Evolutionary conservation across 2,329 filamentous ascomycete genomes (phyloP).

Genomic region (Ophiocordyceps camponoti-floridani): DNA sequence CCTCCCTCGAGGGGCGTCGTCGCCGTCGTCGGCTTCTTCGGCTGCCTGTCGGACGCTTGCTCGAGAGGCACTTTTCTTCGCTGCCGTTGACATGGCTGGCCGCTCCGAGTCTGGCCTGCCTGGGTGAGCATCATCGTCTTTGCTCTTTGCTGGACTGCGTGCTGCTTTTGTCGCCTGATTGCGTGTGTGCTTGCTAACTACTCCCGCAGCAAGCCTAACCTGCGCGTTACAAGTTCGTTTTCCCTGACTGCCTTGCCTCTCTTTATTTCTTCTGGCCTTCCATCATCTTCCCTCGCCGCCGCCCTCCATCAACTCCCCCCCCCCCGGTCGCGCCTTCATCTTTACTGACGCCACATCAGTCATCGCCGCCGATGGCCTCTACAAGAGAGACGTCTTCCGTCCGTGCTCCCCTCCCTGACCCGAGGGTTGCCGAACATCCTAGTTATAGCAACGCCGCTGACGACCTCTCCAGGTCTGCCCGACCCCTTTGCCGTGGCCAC

Average conservation of each 20-base stretch:
- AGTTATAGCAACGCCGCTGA: conserved; percentile 1
- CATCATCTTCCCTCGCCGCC: background rate
- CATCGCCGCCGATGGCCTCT: conserved; percentile 94
- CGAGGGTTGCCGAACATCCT: background rate
- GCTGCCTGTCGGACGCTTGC: conserved; percentile 6
- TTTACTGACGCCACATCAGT: conserved; percentile 41
- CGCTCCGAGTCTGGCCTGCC: conserved; percentile 19
- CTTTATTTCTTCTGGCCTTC: background rate
- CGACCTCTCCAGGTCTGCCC: conserved; percentile 57
- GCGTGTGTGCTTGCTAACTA: conserved; percentile 10
- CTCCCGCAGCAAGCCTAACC: conserved; percentile 53
- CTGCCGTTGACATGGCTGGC: conserved; percentile 8
- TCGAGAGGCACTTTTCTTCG: conserved; percentile 1
- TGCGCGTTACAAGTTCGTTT: conserved; percentile 76
- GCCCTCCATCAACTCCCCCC: too few species aligned
- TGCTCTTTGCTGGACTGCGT: background rate
- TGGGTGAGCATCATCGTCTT: conserved; percentile 11
- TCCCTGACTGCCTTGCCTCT: background rate
- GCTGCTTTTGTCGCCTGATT: background rate
- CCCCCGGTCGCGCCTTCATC: conserved; percentile 2
- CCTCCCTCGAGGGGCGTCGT: background rate
- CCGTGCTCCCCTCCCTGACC: conserved; percentile 24
- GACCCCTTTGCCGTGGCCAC: conserved; percentile 97
- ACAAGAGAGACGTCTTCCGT: conserved; percentile 99
- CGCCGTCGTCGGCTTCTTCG: background rate